phyloP scores from a whole-genome alignment of 257 asterid genomes.

The Buddleja alternifolia region DNA sequence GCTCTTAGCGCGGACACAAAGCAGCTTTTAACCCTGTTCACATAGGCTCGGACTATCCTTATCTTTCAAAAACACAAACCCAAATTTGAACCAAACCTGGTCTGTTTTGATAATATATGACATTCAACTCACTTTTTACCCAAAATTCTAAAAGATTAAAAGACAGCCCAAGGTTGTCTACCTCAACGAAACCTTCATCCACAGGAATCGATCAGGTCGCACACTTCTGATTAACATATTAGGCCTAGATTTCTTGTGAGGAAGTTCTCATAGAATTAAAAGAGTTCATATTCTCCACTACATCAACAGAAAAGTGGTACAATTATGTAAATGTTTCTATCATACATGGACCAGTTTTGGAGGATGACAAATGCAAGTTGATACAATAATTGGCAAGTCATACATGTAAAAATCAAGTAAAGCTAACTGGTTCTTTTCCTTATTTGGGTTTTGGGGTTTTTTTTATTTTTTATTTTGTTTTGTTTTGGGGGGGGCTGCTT shows the following conservation, averaged over 20 bases:
- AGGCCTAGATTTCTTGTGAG: background rate
- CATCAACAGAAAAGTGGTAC: too few relatives aligned
- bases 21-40: too few relatives aligned
- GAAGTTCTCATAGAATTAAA: too few relatives aligned
- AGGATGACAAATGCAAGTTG: background rate
- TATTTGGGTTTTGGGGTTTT: background rate
- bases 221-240: background rate
- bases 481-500: background rate
- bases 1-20: too few relatives aligned
- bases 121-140: background rate
- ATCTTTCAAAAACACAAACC: background rate
- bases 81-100: background rate
- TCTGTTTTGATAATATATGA: background rate
- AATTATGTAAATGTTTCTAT: too few relatives aligned
- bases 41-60: too few relatives aligned
- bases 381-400: slow-evolving; percentile 3
- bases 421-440: background rate
- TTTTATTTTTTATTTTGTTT: too few relatives aligned
- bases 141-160: background rate
- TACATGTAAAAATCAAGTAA: background rate
- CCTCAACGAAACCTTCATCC: background rate
- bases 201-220: background rate
- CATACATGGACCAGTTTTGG: background rate
- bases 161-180: background rate
- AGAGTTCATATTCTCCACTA: too few relatives aligned